Evolutionary conservation across 768 basidiomycete genomes (phyloP).

Genomic region (Lentinula guzmanii): DNA sequence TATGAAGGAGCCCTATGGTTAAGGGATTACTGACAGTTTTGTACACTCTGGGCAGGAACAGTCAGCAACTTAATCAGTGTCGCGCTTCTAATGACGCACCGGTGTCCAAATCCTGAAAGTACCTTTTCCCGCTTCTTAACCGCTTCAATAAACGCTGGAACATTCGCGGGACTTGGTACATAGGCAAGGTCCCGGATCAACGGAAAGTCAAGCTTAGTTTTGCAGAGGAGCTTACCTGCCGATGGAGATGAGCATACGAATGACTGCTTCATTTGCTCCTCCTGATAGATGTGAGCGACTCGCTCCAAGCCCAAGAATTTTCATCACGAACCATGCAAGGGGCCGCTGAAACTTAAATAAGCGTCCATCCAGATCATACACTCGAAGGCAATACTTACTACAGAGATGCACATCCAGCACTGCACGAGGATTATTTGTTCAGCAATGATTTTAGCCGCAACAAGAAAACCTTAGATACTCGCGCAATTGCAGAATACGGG

Average conservation of each 20-base stretch:
- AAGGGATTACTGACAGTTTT: conserved; percentile 46
- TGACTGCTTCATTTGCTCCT: conserved; percentile 91
- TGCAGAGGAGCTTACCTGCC: conserved; percentile 48
- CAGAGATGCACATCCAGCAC: conserved; percentile 81
- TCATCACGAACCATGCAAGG: conserved; percentile 50
- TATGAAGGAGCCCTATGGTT: background rate
- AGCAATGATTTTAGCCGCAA: background rate
- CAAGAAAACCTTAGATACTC: conserved; percentile 16
- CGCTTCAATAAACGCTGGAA: conserved; percentile 77
- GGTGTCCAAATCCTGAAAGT: conserved; percentile 86
- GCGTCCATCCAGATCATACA: background rate
- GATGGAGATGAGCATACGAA: conserved; percentile 88
- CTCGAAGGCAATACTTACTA: conserved; percentile 55
- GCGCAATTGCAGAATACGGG: conserved; percentile 84
- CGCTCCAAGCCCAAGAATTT: background rate
- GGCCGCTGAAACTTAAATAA: conserved; percentile 40
- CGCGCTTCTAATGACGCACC: conserved; percentile 31
- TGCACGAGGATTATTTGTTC: conserved; percentile 17
- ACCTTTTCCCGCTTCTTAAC: conserved; percentile 89
- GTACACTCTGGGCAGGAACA: conserved; percentile 45
- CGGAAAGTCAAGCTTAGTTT: background rate
- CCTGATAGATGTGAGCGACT: conserved; percentile 30
- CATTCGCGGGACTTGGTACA: conserved; percentile 62
- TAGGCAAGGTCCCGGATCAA: background rate
- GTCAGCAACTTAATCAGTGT: background rate